Base-by-base conservation (phyloP, 331 rosid species). In the Quercus lobata region DNA sequence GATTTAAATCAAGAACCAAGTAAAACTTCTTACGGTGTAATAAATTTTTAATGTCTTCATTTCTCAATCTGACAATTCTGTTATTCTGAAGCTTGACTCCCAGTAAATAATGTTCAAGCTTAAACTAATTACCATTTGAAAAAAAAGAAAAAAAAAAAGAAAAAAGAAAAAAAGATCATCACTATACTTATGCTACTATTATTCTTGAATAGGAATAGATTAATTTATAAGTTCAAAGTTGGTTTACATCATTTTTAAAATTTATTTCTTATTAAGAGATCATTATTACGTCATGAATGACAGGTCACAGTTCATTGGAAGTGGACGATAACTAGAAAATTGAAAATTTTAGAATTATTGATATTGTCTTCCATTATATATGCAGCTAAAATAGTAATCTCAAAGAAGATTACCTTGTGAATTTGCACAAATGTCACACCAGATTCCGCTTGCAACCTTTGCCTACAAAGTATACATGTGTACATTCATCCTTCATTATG, bases 1-100 rank as follows among this genome's bases (percentile, higher is more conserved):
- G 94, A 79, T 91, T 96, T 7, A 93, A 89, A 83, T 93, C 96
- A 80, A 92, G 97, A 72, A 93, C 87, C 87, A 92, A 82, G 77
- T 78, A 85, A 18, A 93, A 93, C 79, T 90, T 93, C 80, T 79
- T 89, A 72, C 69, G 82, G 15, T 41, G 73, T 69, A 88, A 60
- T 22, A 88, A 81, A 46, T 53, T 90, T 82, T 91, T 90, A 87
- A 91, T 83, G 85, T 88, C 93, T 32, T 32, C 34, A 32, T 32
- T 32, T 32, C 34, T 32, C 34, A 32, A 32, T 32, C 29, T 27
- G 34, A 1, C 34, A 32, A 32, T 4, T 32, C 34, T 4, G 4
- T 32, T 32, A 32, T 32, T 4, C 1, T 32, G 6, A 4, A 32
- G 34, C 1, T 5, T 32, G 34, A 32, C 6, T 32, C 6, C 34